Base-by-base conservation (phyloP, 495 filamentous ascomycete genomes). In the Alectoria sarmentosa region DNA sequence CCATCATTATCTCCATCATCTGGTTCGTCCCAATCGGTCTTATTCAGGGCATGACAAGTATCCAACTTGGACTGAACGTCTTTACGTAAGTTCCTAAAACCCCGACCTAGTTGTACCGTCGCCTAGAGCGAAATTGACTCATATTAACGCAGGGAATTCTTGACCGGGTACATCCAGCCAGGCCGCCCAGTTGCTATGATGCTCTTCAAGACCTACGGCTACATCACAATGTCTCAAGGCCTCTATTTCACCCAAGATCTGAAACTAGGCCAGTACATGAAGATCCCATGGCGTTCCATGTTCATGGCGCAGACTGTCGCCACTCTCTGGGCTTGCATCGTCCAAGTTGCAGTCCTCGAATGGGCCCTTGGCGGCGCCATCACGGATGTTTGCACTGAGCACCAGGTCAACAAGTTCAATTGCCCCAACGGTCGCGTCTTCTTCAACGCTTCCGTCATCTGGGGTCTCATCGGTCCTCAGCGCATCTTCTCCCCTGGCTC, bases 241-340 rank as follows among this genome's bases (percentile, higher is more conserved):
- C 73, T 85, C 59, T 77, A 73, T 63, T 86, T 82, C 65, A 71
- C 69, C 42, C 73, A 76, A 64, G 82, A 85, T 61, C 67, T 85
- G 42, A 84, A 86, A 65, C 68, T 83, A 19, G 84, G 80, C 9
- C 85, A 88, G 72, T 89, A 89, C 69, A 83, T 87, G 79, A 89
- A 89, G 69, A 73, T 88, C 8, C 84, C 86, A 0, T 84, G 83
- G 11, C 76, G 83, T 4, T 76, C 84, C 4, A 83, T 84, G 41
- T 88, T 87, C 67, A 73, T 71, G 38, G 81, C 79, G 0, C 85
- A 88, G 66, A 81, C 83, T 39, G 66, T 84, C 28, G 76, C 83
- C 3, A 78, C 74, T 49, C 66, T 85, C 13, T 84, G 84, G 80
- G 79, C 82, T 2, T 80, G 79, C 2, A 75, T 87, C 46, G 83